These are phyloP conservation scores for Cercospora sp. DNA, from an alignment of 2,329 filamentous ascomycete genomes.

Conservation along the genomic window DNA sequence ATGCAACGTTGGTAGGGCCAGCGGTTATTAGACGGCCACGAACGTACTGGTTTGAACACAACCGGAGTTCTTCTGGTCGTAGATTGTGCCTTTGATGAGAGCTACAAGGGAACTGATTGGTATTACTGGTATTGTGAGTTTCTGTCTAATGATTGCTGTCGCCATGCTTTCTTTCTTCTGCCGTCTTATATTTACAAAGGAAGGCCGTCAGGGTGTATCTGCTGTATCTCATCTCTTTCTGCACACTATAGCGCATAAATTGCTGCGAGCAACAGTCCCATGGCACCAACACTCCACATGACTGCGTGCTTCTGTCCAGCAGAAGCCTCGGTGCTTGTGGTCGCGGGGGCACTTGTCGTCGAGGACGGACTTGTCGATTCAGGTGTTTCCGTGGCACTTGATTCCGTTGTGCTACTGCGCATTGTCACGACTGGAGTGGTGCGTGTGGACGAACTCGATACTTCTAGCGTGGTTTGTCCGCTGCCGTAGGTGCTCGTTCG, in stretches of 20 bases:
- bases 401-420: background rate
- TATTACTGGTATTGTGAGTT: background rate
- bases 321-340: slow-evolving; percentile 7
- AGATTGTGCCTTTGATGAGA: background rate
- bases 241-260: background rate
- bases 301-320: slow-evolving; percentile 6
- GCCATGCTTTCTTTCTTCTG: background rate
- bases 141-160: background rate
- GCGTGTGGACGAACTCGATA: background rate
- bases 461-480: slow-evolving; percentile 5
- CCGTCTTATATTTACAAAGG: background rate
- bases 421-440: slow-evolving; percentile 5
- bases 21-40: too few relatives aligned
- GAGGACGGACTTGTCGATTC: background rate
- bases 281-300: slow-evolving; percentile 5
- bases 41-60: too few relatives aligned
- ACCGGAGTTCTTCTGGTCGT: too few relatives aligned
- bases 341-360: background rate
- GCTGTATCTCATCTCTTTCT: background rate
- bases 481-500: slow-evolving; percentile 8
- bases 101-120: background rate
- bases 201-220: background rate
- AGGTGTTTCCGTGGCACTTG: background rate
- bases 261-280: background rate
- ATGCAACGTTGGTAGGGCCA: too few relatives aligned